Evolutionary conservation across 768 basidiomycete genomes (phyloP).

Genomic region (Postia placenta): DNA sequence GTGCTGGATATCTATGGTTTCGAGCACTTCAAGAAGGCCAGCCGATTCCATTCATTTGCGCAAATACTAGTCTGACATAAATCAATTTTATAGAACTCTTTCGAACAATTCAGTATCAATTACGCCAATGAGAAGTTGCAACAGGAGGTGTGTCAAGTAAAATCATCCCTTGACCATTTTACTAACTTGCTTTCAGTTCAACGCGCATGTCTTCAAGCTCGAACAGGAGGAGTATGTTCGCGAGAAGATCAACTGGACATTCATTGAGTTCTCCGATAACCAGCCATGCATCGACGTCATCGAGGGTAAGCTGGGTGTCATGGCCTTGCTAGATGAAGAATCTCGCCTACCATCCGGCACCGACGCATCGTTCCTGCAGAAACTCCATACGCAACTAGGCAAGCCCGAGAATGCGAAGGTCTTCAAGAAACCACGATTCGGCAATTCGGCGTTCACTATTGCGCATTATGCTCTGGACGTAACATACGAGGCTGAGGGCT

Average conservation of each 20-base stretch:
- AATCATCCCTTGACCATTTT: neutral
- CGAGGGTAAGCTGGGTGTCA: constrained; percentile 93
- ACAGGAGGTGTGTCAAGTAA: constrained; percentile 70
- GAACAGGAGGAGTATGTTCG: constrained; percentile 99
- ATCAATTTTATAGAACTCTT: constrained; percentile 84
- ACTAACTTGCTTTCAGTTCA: no score
- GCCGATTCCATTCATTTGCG: constrained; percentile 4
- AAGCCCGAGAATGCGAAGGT: constrained; percentile 84
- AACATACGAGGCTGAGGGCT: constrained; percentile 97
- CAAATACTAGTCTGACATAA: no score
- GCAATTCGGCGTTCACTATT: constrained; percentile 94
- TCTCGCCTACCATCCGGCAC: constrained; percentile 93
- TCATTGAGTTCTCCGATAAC: constrained; percentile 99
- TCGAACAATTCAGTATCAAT: constrained; percentile 99
- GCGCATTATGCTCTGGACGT: constrained; percentile 98
- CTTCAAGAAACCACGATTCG: constrained; percentile 99
- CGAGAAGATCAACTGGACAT: constrained; percentile 98
- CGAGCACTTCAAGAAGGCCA: constrained; percentile 95
- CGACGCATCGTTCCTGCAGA: constrained; percentile 89
- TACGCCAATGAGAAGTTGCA: constrained; percentile 98
- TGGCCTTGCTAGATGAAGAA: constrained; percentile 94
- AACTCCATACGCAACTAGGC: constrained; percentile 77
- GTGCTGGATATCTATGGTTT: constrained; percentile 98
- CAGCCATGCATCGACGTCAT: constrained; percentile 99
- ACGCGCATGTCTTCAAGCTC: constrained; percentile 98